Conservation (phyloP, 2,329 filamentous ascomycete genomes). For the Ceratocystis colombiana region DNA sequence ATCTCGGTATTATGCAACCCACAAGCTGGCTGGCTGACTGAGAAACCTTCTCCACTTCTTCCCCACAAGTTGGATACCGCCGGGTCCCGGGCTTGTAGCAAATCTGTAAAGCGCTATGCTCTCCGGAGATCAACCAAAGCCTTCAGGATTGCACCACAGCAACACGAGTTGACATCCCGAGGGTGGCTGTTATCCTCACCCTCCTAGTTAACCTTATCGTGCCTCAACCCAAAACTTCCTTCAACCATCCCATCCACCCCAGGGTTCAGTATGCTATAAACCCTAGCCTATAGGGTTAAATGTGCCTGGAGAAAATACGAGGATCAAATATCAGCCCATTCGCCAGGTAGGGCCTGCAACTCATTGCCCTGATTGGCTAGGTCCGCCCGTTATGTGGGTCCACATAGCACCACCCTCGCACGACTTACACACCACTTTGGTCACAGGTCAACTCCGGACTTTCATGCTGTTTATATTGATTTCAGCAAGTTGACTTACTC, state of each 20-base stretch:
- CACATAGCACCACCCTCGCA: constrained; percentile 20
- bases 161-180: no score
- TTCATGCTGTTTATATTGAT: not conserved
- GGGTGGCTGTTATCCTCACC: not conserved
- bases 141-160: no score
- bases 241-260: not conserved
- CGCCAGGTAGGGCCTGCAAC: not conserved
- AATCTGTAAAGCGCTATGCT: no score
- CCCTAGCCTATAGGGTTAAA: not conserved
- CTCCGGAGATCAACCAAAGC: no score
- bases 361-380: constrained; percentile 7
- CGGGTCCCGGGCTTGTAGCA: no score
- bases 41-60: no score
- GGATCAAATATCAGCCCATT: constrained; percentile 17
- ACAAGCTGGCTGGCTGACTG: no score
- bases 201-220: not conserved
- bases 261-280: not conserved
- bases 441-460: not conserved
- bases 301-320: not conserved
- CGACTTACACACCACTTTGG: constrained; percentile 20
- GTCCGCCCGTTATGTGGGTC: not conserved
- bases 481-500: not conserved
- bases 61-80: no score
- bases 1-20: no score
- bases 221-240: not conserved